Conservation (phyloP, 768 basidiomycete species). For the Pleurotus tuoliensis region DNA sequence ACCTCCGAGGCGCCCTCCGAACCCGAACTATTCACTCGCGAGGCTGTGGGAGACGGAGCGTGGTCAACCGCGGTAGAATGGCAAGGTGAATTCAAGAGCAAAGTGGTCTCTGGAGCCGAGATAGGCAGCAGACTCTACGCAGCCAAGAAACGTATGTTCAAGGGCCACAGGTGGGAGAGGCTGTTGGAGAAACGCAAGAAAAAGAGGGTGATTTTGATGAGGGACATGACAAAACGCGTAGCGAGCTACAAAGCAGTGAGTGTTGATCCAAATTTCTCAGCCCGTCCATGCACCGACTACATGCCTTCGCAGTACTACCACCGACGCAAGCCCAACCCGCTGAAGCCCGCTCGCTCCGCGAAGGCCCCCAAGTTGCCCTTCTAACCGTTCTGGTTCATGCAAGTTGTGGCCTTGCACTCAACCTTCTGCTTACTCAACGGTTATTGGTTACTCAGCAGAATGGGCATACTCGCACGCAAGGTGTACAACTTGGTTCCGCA, state of each 20-base stretch:
- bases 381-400: constrained; percentile 26
- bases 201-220: constrained; percentile 54
- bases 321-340: constrained; percentile 52
- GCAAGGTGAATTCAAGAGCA: constrained; percentile 38
- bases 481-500: too few species aligned
- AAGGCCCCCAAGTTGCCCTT: constrained; percentile 60
- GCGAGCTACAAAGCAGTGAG: constrained; percentile 62
- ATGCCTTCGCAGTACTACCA: constrained; percentile 35
- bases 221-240: constrained; percentile 67
- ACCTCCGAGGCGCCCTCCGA: neutral
- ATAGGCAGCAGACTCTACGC: constrained; percentile 62
- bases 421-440: constrained; percentile 5
- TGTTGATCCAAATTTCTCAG: constrained; percentile 7
- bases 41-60: constrained; percentile 10
- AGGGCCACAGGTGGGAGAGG: constrained; percentile 88
- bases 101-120: constrained; percentile 44
- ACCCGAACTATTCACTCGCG: neutral
- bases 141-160: constrained; percentile 83
- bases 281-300: too few species aligned
- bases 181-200: constrained; percentile 39
- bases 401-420: neutral
- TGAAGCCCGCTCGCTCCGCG: constrained; percentile 44
- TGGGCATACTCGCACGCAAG: too few species aligned
- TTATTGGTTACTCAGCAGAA: too few species aligned
- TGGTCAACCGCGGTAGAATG: constrained; percentile 35